Evolutionary conservation across 306 rosid genomes (phyloP).

Genomic region (Prunus fruticosa): DNA sequence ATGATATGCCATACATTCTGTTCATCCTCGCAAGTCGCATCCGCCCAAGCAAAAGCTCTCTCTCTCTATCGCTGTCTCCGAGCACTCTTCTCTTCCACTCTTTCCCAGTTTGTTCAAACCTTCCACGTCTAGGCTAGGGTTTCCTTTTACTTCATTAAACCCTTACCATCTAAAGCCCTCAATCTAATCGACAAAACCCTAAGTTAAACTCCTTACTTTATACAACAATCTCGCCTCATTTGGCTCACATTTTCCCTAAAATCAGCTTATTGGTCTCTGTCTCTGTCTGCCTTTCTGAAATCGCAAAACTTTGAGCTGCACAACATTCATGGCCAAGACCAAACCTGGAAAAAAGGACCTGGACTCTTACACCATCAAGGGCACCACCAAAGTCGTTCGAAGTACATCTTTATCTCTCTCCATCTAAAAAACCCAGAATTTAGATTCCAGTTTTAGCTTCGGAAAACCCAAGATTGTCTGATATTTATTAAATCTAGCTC

Average conservation of each 20-base stretch:
- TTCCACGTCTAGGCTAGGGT: conserved; percentile 40
- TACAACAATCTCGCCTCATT: background rate
- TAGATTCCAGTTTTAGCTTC: conserved; percentile 13
- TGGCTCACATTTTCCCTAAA: conserved; percentile 11
- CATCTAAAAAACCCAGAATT: conserved; percentile 21
- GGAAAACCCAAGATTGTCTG: background rate
- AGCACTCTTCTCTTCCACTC: conserved; percentile 5
- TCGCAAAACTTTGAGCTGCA: background rate
- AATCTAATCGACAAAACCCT: conserved; percentile 7
- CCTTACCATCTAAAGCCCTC: conserved; percentile 9
- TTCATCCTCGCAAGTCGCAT: conserved; percentile 38
- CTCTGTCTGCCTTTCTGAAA: background rate
- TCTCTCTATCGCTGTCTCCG: conserved; percentile 10
- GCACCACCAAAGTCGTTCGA: conserved; percentile 60
- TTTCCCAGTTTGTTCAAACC: background rate
- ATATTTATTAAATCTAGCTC: background rate
- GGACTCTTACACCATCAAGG: conserved; percentile 61
- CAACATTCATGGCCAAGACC: conserved; percentile 55
- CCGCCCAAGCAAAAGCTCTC: conserved; percentile 25
- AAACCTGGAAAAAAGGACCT: conserved; percentile 64
- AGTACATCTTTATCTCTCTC: conserved; percentile 32
- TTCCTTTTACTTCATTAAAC: conserved; percentile 18
- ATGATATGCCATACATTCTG: conserved; percentile 35
- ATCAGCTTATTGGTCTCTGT: background rate
- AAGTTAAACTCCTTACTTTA: background rate